Conservation (phyloP, 768 basidiomycete genomes). For the Leccinum boreale region DNA sequence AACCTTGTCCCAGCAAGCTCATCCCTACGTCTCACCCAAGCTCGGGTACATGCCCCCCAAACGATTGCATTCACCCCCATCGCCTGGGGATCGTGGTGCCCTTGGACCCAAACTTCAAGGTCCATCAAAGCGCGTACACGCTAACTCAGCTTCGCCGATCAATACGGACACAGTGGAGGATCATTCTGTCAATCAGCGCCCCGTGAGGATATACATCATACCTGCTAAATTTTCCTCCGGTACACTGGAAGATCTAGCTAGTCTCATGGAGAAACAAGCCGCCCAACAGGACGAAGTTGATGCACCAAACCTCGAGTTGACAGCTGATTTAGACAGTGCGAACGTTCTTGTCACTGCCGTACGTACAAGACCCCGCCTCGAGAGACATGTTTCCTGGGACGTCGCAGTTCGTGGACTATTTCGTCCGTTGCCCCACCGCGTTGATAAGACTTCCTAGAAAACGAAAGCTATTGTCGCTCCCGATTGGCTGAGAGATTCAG, state of each 20-base stretch:
- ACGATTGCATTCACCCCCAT: constrained; percentile 6
- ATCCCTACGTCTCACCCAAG: not conserved
- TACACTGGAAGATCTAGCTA: constrained; percentile 21
- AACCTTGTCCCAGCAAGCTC: not conserved
- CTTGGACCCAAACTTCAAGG: not conserved
- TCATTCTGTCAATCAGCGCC: constrained; percentile 1
- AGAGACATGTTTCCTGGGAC: constrained; percentile 65
- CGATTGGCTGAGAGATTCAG: constrained; percentile 64
- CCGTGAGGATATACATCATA: constrained; percentile 30
- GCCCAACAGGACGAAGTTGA: not conserved
- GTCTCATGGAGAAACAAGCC: constrained; percentile 21
- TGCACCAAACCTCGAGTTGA: constrained; percentile 32
- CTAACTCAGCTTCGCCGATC: constrained; percentile 1
- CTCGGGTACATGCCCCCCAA: constrained; percentile 12
- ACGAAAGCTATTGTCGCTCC: constrained; percentile 68
- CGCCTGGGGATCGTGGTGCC: not conserved
- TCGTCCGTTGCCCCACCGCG: not conserved
- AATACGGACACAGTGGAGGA: not conserved
- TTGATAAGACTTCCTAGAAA: constrained; percentile 39
- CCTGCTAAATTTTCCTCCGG: constrained; percentile 28
- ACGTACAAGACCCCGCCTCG: constrained; percentile 62
- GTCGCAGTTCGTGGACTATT: constrained; percentile 50
- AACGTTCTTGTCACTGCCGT: constrained; percentile 67
- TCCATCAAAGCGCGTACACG: constrained; percentile 12
- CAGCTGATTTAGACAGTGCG: constrained; percentile 43